Conservation (phyloP, 495 filamentous ascomycete genomes). For the Extremus antarcticus region DNA sequence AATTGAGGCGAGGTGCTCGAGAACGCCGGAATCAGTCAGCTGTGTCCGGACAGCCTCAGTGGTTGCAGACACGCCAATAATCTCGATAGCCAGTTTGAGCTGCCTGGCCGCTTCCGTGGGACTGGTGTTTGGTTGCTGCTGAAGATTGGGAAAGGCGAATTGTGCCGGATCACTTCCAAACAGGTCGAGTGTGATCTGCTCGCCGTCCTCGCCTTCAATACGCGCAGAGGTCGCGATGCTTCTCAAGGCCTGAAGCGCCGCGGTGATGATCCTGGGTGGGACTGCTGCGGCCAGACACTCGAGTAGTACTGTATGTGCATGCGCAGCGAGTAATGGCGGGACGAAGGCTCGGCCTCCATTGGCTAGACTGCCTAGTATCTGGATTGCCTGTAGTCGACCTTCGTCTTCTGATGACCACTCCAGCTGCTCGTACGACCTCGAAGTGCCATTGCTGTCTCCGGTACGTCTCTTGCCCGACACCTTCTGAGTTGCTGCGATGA, state of each 20-base stretch:
- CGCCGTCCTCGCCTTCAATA: constrained; percentile 29
- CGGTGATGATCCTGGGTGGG: constrained; percentile 53
- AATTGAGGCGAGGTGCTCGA: constrained; percentile 69
- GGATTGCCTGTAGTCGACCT: constrained; percentile 64
- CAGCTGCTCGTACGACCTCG: constrained; percentile 14
- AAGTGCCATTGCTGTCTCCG: constrained; percentile 1
- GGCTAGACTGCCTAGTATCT: constrained; percentile 72
- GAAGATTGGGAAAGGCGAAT: constrained; percentile 30
- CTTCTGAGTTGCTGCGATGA: constrained; percentile 36
- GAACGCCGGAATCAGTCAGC: constrained; percentile 57
- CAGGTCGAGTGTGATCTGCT: background rate
- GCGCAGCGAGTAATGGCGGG: constrained; percentile 55
- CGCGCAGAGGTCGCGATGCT: constrained; percentile 51
- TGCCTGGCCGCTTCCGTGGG: constrained; percentile 46
- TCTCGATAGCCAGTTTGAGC: constrained; percentile 51
- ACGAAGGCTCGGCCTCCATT: constrained; percentile 82
- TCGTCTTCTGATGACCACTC: constrained; percentile 45
- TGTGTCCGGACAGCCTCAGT: constrained; percentile 57
- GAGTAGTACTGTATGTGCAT: constrained; percentile 55
- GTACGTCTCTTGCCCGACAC: constrained; percentile 32
- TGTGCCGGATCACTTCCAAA: background rate
- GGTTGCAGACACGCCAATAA: constrained; percentile 60
- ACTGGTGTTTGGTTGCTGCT: too few species aligned
- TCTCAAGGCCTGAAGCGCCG: constrained; percentile 63
- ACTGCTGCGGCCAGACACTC: constrained; percentile 51